Evolutionary conservation across 2,329 filamentous ascomycete genomes (phyloP).

Genomic region (Fusarium irregulare): DNA sequence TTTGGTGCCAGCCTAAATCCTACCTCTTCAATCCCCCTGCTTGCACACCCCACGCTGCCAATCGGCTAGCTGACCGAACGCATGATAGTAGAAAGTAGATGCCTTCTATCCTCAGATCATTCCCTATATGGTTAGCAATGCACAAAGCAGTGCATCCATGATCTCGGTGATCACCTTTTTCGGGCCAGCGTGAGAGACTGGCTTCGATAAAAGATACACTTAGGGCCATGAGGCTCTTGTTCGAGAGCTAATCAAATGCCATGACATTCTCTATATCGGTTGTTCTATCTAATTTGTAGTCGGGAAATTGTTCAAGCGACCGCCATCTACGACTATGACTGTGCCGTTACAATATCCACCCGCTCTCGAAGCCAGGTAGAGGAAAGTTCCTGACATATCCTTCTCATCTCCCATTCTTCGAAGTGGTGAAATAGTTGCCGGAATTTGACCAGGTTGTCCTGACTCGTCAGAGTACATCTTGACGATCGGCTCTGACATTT

Average conservation of each 20-base stretch:
- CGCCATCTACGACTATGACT: slow-evolving; percentile 34
- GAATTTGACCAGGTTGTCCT: slow-evolving; percentile 21
- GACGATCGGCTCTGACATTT: slow-evolving; percentile 37
- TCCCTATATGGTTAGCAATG: neutral
- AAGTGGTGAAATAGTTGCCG: slow-evolving; percentile 19
- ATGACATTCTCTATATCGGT: no score
- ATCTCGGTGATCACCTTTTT: neutral
- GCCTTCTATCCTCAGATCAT: neutral
- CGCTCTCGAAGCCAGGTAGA: slow-evolving; percentile 34
- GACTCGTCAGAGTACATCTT: slow-evolving; percentile 28
- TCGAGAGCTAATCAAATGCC: no score
- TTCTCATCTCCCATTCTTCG: slow-evolving; percentile 35
- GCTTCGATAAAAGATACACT: neutral
- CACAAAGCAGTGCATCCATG: neutral
- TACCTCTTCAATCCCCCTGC: neutral
- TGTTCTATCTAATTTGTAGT: slow-evolving; percentile 16
- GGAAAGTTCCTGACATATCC: slow-evolving; percentile 31
- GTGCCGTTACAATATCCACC: slow-evolving; percentile 36
- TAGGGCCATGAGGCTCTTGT: neutral
- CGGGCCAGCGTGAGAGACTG: neutral
- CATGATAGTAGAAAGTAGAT: neutral
- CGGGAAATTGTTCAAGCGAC: slow-evolving; percentile 32
- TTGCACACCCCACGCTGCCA: neutral
- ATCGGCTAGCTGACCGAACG: no score
- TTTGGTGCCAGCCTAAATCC: neutral